phyloP scores from a whole-genome alignment of 192 early-diverging fungal species.

The Helicostylum pulchrum region DNA sequence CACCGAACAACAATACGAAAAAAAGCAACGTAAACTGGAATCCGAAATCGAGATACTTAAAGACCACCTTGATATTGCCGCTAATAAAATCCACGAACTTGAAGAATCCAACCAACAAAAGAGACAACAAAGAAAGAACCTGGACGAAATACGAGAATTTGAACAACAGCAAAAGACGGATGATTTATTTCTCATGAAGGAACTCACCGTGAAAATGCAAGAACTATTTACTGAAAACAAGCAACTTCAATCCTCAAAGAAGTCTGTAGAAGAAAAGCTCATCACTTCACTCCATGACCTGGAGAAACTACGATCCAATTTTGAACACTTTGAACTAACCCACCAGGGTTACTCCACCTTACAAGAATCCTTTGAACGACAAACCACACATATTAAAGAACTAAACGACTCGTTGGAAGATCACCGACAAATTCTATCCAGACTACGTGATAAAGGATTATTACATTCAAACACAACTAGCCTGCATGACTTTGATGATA shows the following conservation, averaged over 20 bases:
- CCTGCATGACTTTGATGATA: neutral
- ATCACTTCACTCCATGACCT: constrained; percentile 4
- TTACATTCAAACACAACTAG: neutral
- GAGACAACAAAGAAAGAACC: neutral
- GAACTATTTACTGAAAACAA: constrained; percentile 14
- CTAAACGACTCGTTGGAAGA: constrained; percentile 37
- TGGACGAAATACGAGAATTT: constrained; percentile 12
- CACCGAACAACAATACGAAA: constrained; percentile 17
- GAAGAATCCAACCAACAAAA: constrained; percentile 20
- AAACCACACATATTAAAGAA: constrained; percentile 31
- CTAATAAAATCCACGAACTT: constrained; percentile 31
- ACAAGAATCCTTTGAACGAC: constrained; percentile 28
- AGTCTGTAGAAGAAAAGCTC: constrained; percentile 10
- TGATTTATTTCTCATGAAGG: constrained; percentile 13
- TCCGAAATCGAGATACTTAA: constrained; percentile 23
- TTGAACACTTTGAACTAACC: constrained; percentile 20
- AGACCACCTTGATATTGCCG: constrained; percentile 20
- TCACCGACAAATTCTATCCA: constrained; percentile 25
- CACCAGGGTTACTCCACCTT: constrained; percentile 30
- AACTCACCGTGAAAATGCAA: neutral
- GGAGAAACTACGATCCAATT: constrained; percentile 1
- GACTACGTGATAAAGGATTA: constrained; percentile 12
- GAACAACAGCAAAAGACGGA: constrained; percentile 10
- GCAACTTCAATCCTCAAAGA: constrained; percentile 10
- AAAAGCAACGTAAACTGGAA: constrained; percentile 22